These are phyloP conservation scores for Marchantia polymorpha DNA, from an alignment of 225 moss, liverwort and hornwort species.

Conservation along the genomic window DNA sequence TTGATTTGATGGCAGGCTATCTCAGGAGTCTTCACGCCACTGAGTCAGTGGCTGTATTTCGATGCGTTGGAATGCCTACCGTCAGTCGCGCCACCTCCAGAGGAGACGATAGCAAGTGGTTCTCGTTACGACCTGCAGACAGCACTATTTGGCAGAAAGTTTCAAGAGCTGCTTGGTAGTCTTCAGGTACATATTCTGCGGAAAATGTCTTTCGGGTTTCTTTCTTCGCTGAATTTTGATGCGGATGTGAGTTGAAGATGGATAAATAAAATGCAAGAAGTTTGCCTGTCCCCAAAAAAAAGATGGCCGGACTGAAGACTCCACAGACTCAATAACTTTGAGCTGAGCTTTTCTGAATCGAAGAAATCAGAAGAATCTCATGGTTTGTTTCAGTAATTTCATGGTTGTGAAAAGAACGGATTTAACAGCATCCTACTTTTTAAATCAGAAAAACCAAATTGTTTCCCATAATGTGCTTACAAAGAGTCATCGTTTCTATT, in stretches of 20 bases:
- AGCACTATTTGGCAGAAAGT: constrained; percentile 77
- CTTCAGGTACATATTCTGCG: constrained; percentile 51
- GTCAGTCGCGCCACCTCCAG: constrained; percentile 43
- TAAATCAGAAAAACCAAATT: too few relatives aligned
- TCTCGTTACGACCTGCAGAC: constrained; percentile 88
- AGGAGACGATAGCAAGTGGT: constrained; percentile 63
- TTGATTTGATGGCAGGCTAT: constrained; percentile 58
- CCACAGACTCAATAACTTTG: background rate
- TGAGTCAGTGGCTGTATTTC: constrained; percentile 96
- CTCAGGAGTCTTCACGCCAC: constrained; percentile 71
- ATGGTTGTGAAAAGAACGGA: too few relatives aligned
- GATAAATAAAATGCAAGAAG: background rate
- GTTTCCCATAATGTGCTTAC: too few relatives aligned
- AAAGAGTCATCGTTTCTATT: too few relatives aligned
- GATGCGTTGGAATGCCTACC: constrained; percentile 89
- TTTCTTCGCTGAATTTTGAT: background rate
- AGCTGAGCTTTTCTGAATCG: background rate
- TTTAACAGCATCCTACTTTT: too few relatives aligned
- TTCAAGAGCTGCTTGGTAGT: constrained; percentile 82
- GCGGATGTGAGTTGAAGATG: background rate
- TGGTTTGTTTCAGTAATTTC: too few relatives aligned
- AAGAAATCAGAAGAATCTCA: too few relatives aligned
- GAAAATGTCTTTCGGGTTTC: background rate
- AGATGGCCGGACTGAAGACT: too few relatives aligned
- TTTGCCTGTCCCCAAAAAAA: background rate